Evolutionary conservation across 371 early-diverging fungal genomes (phyloP).

Genomic region (Rhizopus microsporus): DNA sequence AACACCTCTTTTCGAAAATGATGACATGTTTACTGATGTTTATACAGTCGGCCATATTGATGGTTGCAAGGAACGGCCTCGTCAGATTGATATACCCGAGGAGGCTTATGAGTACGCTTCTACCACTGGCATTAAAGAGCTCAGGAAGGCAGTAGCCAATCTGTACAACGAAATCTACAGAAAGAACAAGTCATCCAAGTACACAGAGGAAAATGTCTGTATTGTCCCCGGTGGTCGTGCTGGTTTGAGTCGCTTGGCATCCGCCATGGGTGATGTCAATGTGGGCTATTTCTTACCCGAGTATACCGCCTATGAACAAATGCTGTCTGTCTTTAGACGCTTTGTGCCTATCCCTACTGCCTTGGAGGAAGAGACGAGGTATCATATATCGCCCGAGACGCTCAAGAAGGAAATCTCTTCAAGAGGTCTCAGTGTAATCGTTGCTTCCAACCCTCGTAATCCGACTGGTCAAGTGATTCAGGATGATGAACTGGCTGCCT

Average conservation of each 20-base stretch:
- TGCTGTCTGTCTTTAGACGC: constrained; percentile 49
- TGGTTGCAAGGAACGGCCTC: constrained; percentile 42
- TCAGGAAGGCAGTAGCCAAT: constrained; percentile 46
- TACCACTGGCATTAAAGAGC: constrained; percentile 35
- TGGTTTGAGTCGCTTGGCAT: constrained; percentile 52
- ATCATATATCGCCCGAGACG: constrained; percentile 43
- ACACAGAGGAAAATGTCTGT: constrained; percentile 54
- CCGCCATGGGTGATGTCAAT: constrained; percentile 50
- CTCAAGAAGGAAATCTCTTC: constrained; percentile 45
- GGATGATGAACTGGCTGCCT: constrained; percentile 40
- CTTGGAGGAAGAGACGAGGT: constrained; percentile 38
- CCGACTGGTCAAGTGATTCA: constrained; percentile 56
- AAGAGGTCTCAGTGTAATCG: constrained; percentile 50
- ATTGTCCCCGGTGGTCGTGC: constrained; percentile 58
- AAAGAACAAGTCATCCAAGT: constrained; percentile 38
- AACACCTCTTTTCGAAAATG: constrained; percentile 7
- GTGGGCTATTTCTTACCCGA: constrained; percentile 60
- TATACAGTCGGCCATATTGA: constrained; percentile 40
- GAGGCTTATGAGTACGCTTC: constrained; percentile 43
- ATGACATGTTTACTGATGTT: background rate
- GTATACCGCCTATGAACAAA: constrained; percentile 54
- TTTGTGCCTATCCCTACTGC: constrained; percentile 58
- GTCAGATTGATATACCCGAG: constrained; percentile 24
- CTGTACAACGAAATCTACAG: constrained; percentile 52
- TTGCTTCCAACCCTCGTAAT: constrained; percentile 56